Evolutionary conservation across 352 stramenopile species (phyloP).

Genomic region (Globisporangium nagaii): DNA sequence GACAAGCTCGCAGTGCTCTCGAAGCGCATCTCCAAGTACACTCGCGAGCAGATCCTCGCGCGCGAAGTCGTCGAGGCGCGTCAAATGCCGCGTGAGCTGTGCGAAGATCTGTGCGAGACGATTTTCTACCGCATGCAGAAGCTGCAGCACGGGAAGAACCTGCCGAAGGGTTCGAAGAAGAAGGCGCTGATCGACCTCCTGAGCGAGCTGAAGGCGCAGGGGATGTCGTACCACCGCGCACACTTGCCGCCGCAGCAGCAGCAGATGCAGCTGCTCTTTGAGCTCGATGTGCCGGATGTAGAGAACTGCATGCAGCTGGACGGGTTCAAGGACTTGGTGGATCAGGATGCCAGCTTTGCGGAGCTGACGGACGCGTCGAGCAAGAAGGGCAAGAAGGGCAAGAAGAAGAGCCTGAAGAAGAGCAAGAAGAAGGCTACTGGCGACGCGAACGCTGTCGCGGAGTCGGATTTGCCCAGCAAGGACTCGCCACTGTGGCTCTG

Average conservation of each 20-base stretch:
- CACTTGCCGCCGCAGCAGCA: constrained; percentile 71
- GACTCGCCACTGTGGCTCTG: constrained; percentile 76
- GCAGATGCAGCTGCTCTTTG: constrained; percentile 77
- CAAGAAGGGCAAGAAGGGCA: constrained; percentile 21
- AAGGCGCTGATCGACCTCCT: constrained; percentile 96
- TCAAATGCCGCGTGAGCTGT: constrained; percentile 68
- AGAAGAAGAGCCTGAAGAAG: constrained; percentile 26
- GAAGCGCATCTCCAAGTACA: constrained; percentile 78
- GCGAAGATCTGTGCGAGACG: constrained; percentile 87
- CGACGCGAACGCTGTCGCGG: constrained; percentile 1
- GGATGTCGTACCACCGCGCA: constrained; percentile 71
- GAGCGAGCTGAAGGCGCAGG: constrained; percentile 79
- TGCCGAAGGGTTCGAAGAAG: constrained; percentile 96
- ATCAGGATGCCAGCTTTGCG: constrained; percentile 13
- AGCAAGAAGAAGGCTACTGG: constrained; percentile 17
- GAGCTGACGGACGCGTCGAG: constrained; percentile 12
- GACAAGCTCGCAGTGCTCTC: constrained; percentile 48
- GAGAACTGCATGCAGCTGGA: constrained; percentile 82
- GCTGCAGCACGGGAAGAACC: constrained; percentile 67
- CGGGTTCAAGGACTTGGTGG: constrained; percentile 38
- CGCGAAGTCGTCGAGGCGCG: constrained; percentile 47
- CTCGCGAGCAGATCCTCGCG: constrained; percentile 59
- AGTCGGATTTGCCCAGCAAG: constrained; percentile 22
- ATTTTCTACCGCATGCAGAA: constrained; percentile 95
- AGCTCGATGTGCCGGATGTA: constrained; percentile 76